These are phyloP conservation scores for Candolleomyces efflorescens DNA, from an alignment of 768 basidiomycete genomes.

Conservation along the genomic window DNA sequence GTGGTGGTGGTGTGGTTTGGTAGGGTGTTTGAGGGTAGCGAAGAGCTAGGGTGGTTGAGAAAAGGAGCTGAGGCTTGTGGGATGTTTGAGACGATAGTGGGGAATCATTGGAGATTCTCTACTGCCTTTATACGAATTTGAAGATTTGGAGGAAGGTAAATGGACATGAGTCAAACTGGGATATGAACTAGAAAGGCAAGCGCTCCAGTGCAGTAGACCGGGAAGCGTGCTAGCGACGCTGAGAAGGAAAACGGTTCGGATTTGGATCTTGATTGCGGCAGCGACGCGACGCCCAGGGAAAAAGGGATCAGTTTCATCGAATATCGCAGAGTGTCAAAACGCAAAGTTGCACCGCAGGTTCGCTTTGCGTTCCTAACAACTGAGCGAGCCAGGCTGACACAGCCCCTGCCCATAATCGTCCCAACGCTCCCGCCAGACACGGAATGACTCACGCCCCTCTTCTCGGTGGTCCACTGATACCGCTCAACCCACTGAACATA, in stretches of 20 bases:
- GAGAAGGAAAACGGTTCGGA: slow-evolving; percentile 25
- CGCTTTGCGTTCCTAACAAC: background rate
- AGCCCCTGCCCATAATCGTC: background rate
- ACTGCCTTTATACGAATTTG: slow-evolving; percentile 26
- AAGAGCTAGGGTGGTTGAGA: background rate
- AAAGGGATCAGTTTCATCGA: slow-evolving; percentile 23
- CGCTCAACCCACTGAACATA: no score
- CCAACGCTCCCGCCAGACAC: slow-evolving; percentile 14
- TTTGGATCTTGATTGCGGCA: slow-evolving; percentile 34
- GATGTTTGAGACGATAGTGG: slow-evolving; percentile 22
- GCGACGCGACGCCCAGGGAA: slow-evolving; percentile 30
- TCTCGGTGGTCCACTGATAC: background rate
- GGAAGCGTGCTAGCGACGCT: slow-evolving; percentile 22
- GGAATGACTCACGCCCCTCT: slow-evolving; percentile 25
- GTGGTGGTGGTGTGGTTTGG: slow-evolving; percentile 6
- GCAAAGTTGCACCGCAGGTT: slow-evolving; percentile 5
- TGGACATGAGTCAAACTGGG: slow-evolving; percentile 35
- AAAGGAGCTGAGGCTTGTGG: slow-evolving; percentile 5
- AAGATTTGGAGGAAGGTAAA: slow-evolving; percentile 21
- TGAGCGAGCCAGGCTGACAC: background rate
- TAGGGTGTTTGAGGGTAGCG: no score
- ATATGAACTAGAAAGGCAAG: slow-evolving; percentile 22
- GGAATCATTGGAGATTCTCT: slow-evolving; percentile 24
- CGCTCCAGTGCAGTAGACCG: slow-evolving; percentile 19
- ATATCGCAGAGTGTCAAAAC: background rate